Conservation (phyloP, 2,329 filamentous ascomycete genomes). For the Parastagonospora nodorum region DNA sequence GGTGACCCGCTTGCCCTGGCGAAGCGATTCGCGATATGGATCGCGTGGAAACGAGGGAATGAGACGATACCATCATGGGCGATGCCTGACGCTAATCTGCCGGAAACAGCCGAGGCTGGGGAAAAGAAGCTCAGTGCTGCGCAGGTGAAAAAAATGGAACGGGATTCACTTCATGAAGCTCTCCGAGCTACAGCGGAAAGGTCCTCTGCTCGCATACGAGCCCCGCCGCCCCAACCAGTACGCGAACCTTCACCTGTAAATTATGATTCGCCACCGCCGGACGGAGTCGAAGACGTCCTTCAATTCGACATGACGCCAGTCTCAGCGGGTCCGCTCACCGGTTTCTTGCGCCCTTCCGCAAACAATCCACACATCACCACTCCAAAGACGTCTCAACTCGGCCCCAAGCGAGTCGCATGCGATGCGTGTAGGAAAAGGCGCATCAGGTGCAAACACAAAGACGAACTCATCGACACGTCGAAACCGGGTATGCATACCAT, state of each 20-base stretch:
- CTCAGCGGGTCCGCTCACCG: slow-evolving; percentile 32
- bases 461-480: slow-evolving; percentile 51
- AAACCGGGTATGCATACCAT: slow-evolving; percentile 39
- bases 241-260: background rate
- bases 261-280: slow-evolving; percentile 17
- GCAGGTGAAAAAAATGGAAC: slow-evolving; percentile 61
- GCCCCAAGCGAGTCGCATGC: slow-evolving; percentile 65
- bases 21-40: slow-evolving; percentile 67
- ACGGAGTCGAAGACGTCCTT: slow-evolving; percentile 14
- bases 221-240: slow-evolving; percentile 16
- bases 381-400: slow-evolving; percentile 63
- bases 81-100: slow-evolving; percentile 60
- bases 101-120: slow-evolving; percentile 40
- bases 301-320: slow-evolving; percentile 17
- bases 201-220: slow-evolving; percentile 46
- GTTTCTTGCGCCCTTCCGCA: slow-evolving; percentile 45
- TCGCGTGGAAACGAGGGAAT: slow-evolving; percentile 70
- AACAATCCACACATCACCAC: slow-evolving; percentile 50
- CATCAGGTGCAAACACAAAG: slow-evolving; percentile 68
- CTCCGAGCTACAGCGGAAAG: slow-evolving; percentile 51
- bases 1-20: slow-evolving; percentile 66
- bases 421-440: slow-evolving; percentile 66
- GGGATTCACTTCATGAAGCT: slow-evolving; percentile 54
- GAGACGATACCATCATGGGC: slow-evolving; percentile 67
- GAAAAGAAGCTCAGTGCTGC: slow-evolving; percentile 62